These are phyloP conservation scores for Diaporthe velutina DNA, from an alignment of 2,329 filamentous ascomycete genomes.

Conservation along the genomic window DNA sequence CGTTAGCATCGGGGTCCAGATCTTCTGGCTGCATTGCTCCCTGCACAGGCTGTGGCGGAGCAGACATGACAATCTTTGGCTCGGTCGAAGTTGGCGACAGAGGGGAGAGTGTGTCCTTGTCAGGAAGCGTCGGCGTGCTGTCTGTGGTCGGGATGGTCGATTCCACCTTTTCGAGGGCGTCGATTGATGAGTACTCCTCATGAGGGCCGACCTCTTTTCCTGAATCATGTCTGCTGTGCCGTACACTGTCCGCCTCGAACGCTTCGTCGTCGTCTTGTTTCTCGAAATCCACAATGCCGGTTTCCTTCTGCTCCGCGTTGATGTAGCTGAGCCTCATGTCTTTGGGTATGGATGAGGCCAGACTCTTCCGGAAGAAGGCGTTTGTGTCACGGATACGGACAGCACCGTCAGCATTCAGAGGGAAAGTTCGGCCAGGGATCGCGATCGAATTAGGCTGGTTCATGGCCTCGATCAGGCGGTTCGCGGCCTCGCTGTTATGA, in stretches of 20 bases:
- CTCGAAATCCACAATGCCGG: slow-evolving; percentile 35
- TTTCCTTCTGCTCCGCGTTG: slow-evolving; percentile 37
- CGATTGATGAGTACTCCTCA: slow-evolving; percentile 16
- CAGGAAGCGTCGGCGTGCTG: neutral
- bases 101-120: slow-evolving; percentile 31
- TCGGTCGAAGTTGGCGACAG: slow-evolving; percentile 24
- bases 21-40: slow-evolving; percentile 57
- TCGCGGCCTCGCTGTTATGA: slow-evolving; percentile 53
- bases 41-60: slow-evolving; percentile 41
- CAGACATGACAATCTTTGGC: slow-evolving; percentile 9
- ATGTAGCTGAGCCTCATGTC: slow-evolving; percentile 51
- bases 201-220: slow-evolving; percentile 57
- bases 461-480: slow-evolving; percentile 56
- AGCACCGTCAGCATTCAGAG: slow-evolving; percentile 49
- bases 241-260: slow-evolving; percentile 49
- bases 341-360: slow-evolving; percentile 51
- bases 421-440: slow-evolving; percentile 40
- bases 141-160: slow-evolving; percentile 15
- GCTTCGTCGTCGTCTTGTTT: slow-evolving; percentile 44
- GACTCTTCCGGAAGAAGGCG: slow-evolving; percentile 52
- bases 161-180: slow-evolving; percentile 15
- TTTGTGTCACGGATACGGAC: slow-evolving; percentile 54
- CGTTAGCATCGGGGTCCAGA: slow-evolving; percentile 65
- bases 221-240: slow-evolving; percentile 57
- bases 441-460: slow-evolving; percentile 50